Evolutionary conservation across 139 green algal genomes (phyloP).

Genomic region (Mesotaenium endlicherianum): DNA sequence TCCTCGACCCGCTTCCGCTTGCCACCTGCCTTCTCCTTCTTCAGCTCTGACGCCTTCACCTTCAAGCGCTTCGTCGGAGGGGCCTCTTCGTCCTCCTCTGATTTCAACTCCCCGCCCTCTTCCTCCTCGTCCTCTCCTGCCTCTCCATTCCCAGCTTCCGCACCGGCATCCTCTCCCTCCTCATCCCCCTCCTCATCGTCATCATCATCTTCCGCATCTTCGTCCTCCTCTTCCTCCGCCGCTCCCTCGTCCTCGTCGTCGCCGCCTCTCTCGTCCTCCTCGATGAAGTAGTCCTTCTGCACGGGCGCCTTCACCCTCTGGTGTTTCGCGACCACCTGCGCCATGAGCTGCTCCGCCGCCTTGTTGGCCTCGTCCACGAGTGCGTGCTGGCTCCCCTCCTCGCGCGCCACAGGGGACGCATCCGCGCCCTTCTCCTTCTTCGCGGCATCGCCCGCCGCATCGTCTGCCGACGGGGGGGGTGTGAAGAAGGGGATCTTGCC

Average conservation of each 20-base stretch:
- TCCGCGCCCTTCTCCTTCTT: conserved; percentile 6
- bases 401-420: neutral
- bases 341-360: neutral
- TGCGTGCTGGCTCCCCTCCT: conserved; percentile 21
- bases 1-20: neutral
- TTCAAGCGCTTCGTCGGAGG: neutral
- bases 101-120: neutral
- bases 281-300: conserved; percentile 15
- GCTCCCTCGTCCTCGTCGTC: conserved; percentile 1
- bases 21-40: neutral
- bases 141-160: neutral
- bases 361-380: conserved; percentile 4
- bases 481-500: conserved; percentile 96
- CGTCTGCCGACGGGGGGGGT: conserved; percentile 61
- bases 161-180: conserved; percentile 5
- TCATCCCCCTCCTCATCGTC: conserved; percentile 20
- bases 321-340: conserved; percentile 5
- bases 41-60: neutral
- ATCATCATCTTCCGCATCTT: conserved; percentile 28
- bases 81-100: neutral
- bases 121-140: neutral
- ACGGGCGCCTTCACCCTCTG: conserved; percentile 13
- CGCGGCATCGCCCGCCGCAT: neutral
- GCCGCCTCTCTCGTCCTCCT: conserved; percentile 21
- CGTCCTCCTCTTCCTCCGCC: conserved; percentile 28